A percentile compares a stretch with the other conserved stretches of the same genome.
phyloP scores from a whole-genome alignment of 2,329 filamentous ascomycete genomes.

The Ascochyta koolunga region DNA sequence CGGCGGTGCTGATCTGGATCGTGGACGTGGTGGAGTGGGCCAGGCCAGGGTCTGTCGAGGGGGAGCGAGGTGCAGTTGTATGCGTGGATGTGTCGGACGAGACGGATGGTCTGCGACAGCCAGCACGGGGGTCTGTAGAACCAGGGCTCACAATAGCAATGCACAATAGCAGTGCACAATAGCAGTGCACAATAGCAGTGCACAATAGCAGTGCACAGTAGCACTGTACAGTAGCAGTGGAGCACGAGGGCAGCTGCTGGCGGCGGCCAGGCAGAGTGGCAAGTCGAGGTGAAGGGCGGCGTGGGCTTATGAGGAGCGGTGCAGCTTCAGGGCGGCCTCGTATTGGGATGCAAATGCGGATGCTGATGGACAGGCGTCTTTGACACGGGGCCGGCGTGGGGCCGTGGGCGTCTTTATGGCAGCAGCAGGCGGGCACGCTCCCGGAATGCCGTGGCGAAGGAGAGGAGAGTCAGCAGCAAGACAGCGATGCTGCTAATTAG shows the following conservation, averaged over 20 bases:
- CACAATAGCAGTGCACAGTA: background rate
- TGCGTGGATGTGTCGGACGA: constrained; percentile 17
- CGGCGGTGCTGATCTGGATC: background rate
- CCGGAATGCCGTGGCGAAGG: constrained; percentile 4
- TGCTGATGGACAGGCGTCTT: background rate
- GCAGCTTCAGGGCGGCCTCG: constrained; percentile 6
- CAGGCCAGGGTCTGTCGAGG: too few species aligned
- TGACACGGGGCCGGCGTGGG: constrained; percentile 11
- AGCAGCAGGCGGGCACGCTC: background rate
- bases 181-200: background rate
- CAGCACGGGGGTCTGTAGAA: background rate
- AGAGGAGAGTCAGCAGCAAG: constrained; percentile 12
- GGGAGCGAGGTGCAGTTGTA: constrained; percentile 5
- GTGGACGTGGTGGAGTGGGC: background rate
- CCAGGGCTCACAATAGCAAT: background rate
- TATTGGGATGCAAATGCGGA: too few species aligned
- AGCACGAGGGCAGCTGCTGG: background rate
- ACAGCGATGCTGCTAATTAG: constrained; percentile 8
- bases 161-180: background rate
- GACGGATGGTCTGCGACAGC: constrained; percentile 5
- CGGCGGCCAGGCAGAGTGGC: background rate
- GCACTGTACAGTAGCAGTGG: background rate
- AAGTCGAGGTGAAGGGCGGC: background rate
- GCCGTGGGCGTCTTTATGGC: constrained; percentile 8
- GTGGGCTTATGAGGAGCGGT: constrained; percentile 1